Evolutionary conservation across 805 yeast species (phyloP), one percentile per base, ranked within the genome.

Genomic region (Pichia cabralensis): DNA sequence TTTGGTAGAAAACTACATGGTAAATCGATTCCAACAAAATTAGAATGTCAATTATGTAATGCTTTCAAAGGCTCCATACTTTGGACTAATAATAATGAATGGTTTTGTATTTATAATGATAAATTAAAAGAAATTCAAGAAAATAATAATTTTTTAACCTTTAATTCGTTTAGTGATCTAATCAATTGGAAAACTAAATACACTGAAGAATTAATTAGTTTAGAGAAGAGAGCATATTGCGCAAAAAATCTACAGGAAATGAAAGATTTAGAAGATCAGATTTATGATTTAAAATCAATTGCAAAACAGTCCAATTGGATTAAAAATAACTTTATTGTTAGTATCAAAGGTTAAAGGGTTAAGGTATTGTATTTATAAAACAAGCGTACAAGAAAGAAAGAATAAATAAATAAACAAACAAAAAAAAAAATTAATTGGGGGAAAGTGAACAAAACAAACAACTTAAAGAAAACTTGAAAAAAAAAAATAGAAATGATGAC

Each of bases 61-160:
- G 35, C 45, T 19, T 42, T 53, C 12, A 31, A 46, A 21, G 61
- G 61, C 3, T 9, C 29, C 1, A 41, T 45, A 6, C 31, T 53
- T 5, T 56, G 57, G 55, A 55, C 44, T 34, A 44, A 56, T 22
- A 37, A 41, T 8, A 56, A 55, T 7, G 52, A 51, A 26, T 56
- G 61, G 61, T 45, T 39, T 34, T 56, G 61, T 26, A 41, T 55
- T 3, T 42, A 46, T 23, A 24, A 22, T 9, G 24, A 39, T 19
- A 26, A 33, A 8, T 20, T 32, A 5, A 24, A 32, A 4, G 32
- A 24, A 29, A 16, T 25, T 39, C 43, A 34, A 5, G 10, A 19
- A 5, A 57, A 55, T 38, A 49, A 42, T 20, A 34, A 50, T 22
- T 56, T 53, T 1, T 27, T 21, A 1, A 33, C 34, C 20, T 56